Percentiles rank a stretch among this genome's conserved stretches.
phyloP scores from a whole-genome alignment of 768 basidiomycete genomes.

The Polyporus arcularius region DNA sequence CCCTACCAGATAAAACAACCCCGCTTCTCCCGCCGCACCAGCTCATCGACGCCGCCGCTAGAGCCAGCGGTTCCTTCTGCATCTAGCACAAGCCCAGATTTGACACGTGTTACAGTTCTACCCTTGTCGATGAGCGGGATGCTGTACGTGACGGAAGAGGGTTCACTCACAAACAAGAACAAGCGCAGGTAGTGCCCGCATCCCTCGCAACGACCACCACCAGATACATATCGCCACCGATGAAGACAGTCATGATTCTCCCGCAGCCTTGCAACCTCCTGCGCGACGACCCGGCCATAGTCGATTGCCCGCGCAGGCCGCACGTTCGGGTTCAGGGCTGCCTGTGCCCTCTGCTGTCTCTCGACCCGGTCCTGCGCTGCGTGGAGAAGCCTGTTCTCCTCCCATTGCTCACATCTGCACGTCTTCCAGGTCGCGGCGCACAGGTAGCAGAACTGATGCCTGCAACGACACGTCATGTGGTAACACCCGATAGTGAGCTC shows the following conservation, averaged over 20 bases:
- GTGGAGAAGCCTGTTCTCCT: slow-evolving; percentile 46
- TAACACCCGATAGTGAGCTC: slow-evolving; percentile 38
- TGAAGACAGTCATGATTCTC: slow-evolving; percentile 55
- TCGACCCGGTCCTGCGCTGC: slow-evolving; percentile 50
- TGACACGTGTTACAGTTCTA: slow-evolving; percentile 39
- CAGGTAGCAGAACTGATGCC: slow-evolving; percentile 48
- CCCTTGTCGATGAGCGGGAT: neutral
- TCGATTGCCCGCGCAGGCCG: slow-evolving; percentile 1
- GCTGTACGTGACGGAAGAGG: neutral
- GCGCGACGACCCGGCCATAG: slow-evolving; percentile 24
- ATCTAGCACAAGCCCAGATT: slow-evolving; percentile 38
- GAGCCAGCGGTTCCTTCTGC: slow-evolving; percentile 38
- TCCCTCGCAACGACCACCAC: slow-evolving; percentile 47
- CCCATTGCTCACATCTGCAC: slow-evolving; percentile 65
- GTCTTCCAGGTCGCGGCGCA: slow-evolving; percentile 65
- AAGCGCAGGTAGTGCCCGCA: slow-evolving; percentile 42
- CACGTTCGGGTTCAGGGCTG: neutral
- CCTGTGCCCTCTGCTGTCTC: slow-evolving; percentile 20
- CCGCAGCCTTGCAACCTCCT: slow-evolving; percentile 42
- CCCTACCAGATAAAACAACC: no score
- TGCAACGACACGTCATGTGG: slow-evolving; percentile 44
- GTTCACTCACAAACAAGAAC: slow-evolving; percentile 51
- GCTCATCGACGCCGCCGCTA: neutral
- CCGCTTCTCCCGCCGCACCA: no score
- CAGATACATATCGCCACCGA: slow-evolving; percentile 46